Conservation (phyloP, 345 rosid species). For the Lepidium africanum region DNA sequence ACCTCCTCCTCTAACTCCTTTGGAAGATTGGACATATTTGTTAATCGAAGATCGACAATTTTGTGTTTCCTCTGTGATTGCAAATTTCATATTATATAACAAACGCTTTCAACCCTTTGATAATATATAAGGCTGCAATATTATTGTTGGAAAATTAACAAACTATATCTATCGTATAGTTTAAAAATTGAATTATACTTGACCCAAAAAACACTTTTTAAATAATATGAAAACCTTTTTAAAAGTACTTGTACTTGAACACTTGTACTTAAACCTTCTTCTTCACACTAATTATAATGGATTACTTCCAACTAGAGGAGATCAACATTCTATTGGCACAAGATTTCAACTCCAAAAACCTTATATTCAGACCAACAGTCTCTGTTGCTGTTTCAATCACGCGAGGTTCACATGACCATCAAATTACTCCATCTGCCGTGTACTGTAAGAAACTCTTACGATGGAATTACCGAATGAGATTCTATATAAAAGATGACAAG, state of each 20-base stretch:
- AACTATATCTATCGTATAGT: no score
- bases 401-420: constrained; percentile 19
- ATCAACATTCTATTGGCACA: constrained; percentile 16
- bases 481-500: constrained; percentile 17
- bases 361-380: constrained; percentile 16
- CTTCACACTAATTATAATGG: background rate
- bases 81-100: no score
- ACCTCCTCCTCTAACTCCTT: no score
- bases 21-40: no score
- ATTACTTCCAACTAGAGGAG: constrained; percentile 18
- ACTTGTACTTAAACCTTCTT: background rate
- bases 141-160: no score
- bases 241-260: background rate
- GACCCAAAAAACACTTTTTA: background rate
- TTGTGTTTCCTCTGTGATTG: no score
- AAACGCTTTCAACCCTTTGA: no score
- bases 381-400: constrained; percentile 20
- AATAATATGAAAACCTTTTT: background rate
- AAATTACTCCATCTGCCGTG: constrained; percentile 18
- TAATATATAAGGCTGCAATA: no score
- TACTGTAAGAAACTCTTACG: constrained; percentile 1
- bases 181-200: background rate
- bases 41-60: no score
- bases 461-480: constrained; percentile 21
- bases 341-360: constrained; percentile 18